phyloP scores from a whole-genome alignment of 805 yeast genomes.

The Pichia kluyveri region DNA sequence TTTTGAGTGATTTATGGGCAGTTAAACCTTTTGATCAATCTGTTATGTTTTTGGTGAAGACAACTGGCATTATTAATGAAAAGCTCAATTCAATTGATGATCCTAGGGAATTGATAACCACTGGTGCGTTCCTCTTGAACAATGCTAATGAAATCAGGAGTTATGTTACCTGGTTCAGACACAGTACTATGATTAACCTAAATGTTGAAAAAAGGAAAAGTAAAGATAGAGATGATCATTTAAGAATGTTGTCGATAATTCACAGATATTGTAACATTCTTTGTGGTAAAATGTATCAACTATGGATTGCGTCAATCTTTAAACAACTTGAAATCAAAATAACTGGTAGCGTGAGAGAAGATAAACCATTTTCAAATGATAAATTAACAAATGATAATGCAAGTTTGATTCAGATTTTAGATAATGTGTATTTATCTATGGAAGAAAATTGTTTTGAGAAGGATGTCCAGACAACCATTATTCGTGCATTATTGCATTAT shows the following conservation, averaged over 20 bases:
- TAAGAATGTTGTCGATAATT: constrained; percentile 9
- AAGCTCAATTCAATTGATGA: neutral
- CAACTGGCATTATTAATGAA: constrained; percentile 28
- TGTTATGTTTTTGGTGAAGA: constrained; percentile 82
- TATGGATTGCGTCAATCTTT: constrained; percentile 8
- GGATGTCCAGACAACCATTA: constrained; percentile 1
- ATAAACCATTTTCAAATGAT: neutral
- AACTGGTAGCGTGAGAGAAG: constrained; percentile 6
- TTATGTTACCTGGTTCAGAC: constrained; percentile 2
- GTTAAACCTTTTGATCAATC: constrained; percentile 85
- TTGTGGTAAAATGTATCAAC: constrained; percentile 9
- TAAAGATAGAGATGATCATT: constrained; percentile 7
- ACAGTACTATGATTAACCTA: constrained; percentile 8
- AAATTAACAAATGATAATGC: neutral
- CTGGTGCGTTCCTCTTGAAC: constrained; percentile 10
- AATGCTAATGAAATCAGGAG: constrained; percentile 8
- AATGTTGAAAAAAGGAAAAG: constrained; percentile 1
- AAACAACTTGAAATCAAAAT: constrained; percentile 4
- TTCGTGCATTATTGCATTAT: constrained; percentile 6
- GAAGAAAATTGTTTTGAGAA: constrained; percentile 6
- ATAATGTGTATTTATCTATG: constrained; percentile 7
- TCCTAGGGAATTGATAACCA: constrained; percentile 1
- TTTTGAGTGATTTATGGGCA: constrained; percentile 95
- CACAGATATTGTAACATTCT: constrained; percentile 12
- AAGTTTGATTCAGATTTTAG: constrained; percentile 7